Conservation (phyloP, 2,329 filamentous ascomycete species). For the Colletotrichum phormii region DNA sequence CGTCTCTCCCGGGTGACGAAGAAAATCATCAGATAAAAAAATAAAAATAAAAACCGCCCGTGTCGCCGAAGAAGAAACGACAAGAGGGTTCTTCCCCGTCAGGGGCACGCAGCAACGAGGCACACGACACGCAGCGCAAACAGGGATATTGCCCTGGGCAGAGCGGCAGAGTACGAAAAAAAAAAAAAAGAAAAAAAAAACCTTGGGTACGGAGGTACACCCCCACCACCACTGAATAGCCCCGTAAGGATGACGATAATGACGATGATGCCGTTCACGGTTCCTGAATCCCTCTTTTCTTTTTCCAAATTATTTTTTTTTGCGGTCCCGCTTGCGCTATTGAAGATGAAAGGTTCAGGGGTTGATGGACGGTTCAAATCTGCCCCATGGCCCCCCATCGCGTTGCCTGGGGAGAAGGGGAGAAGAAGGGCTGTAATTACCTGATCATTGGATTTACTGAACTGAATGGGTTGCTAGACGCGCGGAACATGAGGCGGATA, state of each 20-base stretch:
- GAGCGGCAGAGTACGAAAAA: background rate
- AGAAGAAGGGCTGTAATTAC: background rate
- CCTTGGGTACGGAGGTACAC: no score
- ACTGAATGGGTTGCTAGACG: background rate
- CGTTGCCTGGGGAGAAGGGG: background rate
- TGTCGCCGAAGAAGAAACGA: background rate
- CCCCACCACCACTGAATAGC: background rate
- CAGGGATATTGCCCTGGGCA: background rate
- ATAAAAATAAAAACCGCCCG: no score
- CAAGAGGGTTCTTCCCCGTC: background rate
- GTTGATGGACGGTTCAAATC: background rate
- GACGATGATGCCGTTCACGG: constrained; percentile 30
- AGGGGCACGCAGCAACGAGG: background rate
- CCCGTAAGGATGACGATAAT: constrained; percentile 33
- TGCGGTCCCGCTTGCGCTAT: background rate
- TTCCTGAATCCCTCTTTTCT: background rate
- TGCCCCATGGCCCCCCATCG: background rate
- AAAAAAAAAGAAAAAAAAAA: background rate
- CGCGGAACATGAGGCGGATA: background rate
- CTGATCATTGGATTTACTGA: background rate
- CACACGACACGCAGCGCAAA: background rate
- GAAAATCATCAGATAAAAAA: no score
- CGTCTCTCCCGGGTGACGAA: background rate
- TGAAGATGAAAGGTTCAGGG: constrained; percentile 2
- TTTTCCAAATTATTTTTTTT: background rate